These are phyloP conservation scores for Fomitiporia mediterranea DNA, from an alignment of 1,284 basidiomycete genomes.

Conservation along the genomic window DNA sequence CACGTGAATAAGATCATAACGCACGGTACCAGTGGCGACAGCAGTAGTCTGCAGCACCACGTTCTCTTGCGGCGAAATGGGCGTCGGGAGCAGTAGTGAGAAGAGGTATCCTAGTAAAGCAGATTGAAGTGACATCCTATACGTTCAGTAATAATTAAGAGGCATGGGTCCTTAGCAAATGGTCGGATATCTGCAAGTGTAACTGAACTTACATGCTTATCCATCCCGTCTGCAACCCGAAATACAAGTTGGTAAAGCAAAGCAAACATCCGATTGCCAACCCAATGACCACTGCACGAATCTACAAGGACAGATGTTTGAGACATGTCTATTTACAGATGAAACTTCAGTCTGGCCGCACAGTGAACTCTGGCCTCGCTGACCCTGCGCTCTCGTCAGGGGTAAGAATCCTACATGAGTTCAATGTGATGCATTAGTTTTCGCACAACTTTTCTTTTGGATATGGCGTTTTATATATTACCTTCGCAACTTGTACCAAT, in stretches of 20 bases:
- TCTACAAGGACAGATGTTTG: not conserved
- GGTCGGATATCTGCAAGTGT: too few species aligned
- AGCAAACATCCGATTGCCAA: constrained; percentile 67
- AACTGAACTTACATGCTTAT: constrained; percentile 54
- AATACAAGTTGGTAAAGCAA: constrained; percentile 74
- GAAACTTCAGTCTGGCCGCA: not conserved
- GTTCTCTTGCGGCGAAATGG: constrained; percentile 85
- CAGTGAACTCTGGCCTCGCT: constrained; percentile 16
- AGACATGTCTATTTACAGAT: not conserved
- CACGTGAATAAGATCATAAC: constrained; percentile 24
- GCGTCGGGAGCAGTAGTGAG: constrained; percentile 67
- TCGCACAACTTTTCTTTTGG: not conserved
- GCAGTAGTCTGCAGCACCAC: constrained; percentile 94
- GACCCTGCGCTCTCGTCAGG: constrained; percentile 7
- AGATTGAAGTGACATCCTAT: constrained; percentile 93
- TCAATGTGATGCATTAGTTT: not conserved
- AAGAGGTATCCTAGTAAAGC: constrained; percentile 88
- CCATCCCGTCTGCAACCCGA: constrained; percentile 76
- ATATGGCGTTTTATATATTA: not conserved
- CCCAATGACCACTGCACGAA: constrained; percentile 49
- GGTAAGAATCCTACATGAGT: constrained; percentile 2
- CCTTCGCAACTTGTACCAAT: not conserved
- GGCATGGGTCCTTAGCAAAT: too few species aligned
- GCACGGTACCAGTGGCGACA: constrained; percentile 79
- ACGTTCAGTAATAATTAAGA: not conserved